Percentiles rank a stretch among this genome's conserved stretches.
Evolutionary conservation across 345 rosid genomes (phyloP).

Genomic region (Kernera saxatilis): DNA sequence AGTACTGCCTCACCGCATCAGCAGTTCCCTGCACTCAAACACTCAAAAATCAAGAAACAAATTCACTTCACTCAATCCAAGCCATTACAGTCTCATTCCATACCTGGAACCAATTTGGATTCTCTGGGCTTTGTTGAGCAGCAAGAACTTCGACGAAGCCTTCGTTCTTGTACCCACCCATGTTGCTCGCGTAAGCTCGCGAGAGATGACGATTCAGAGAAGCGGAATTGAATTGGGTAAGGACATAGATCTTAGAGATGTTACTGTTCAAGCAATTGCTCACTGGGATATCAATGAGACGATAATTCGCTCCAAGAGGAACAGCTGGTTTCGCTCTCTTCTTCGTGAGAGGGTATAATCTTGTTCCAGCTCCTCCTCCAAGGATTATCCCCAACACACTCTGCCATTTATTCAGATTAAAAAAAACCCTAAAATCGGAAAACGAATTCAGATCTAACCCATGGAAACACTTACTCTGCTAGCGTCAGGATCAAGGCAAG

Average conservation of each 20-base stretch:
- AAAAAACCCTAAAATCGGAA: not conserved
- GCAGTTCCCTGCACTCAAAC: slow-evolving; percentile 73
- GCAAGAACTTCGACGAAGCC: slow-evolving; percentile 99
- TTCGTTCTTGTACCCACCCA: slow-evolving; percentile 97
- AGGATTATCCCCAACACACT: slow-evolving; percentile 91
- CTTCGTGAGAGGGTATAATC: slow-evolving; percentile 88
- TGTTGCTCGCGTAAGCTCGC: slow-evolving; percentile 89
- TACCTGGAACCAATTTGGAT: slow-evolving; percentile 98
- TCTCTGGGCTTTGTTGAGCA: slow-evolving; percentile 97
- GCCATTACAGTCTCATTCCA: not conserved
- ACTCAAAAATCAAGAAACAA: not conserved
- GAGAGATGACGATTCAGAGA: slow-evolving; percentile 95
- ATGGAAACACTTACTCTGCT: slow-evolving; percentile 56
- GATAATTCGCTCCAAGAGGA: slow-evolving; percentile 90
- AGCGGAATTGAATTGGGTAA: slow-evolving; percentile 95
- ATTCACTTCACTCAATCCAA: not conserved
- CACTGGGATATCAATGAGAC: slow-evolving; percentile 91
- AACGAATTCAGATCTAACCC: not conserved
- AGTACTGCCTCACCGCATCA: slow-evolving; percentile 93
- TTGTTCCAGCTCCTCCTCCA: slow-evolving; percentile 98
- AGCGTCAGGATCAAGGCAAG: slow-evolving; percentile 98
- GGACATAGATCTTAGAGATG: slow-evolving; percentile 85
- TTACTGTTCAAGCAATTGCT: slow-evolving; percentile 97
- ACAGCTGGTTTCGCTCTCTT: slow-evolving; percentile 98
- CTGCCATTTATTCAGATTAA: no score